Evolutionary conservation across 2,329 filamentous ascomycete species (phyloP), one percentile per base, ranked within the genome.

Genomic region (Epichloe sp.): DNA sequence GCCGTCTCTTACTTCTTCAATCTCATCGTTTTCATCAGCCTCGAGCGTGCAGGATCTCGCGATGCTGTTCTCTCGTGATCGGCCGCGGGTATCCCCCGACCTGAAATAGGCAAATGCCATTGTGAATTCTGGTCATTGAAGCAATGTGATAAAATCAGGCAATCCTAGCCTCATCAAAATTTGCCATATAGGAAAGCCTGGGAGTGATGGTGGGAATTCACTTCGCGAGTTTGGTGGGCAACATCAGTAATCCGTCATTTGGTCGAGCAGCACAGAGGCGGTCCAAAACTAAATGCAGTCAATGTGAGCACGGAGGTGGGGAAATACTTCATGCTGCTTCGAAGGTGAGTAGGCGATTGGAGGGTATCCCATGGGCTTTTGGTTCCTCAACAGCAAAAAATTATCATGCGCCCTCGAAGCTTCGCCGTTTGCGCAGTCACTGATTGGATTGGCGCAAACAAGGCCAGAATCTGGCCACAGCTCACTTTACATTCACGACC

Each of bases 1-100:
- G 4, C 44, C 21, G 1, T 48, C 38, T 10, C 53, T 50, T 4
- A 26, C 17, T 5, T 26, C n/a, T 36, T 37, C 50, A 50, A 4
- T 14, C 6, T 36, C 44, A 5, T 48, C 19, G 1, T 49, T 41
- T 5, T 52, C 49, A 5, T 53, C 48, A 2, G 44, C 44, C n/a
- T 48, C 51, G 6, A 66, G 37, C 3, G 65, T 67, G 12, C 54
- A 53, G 1, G 62, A 60, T 17, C 49, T 50, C 10, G 49, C 44
- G 21, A 14, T 14, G 34, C 51, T 53, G 43, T 34, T 50, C 8
- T 23, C 37, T 23, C 47, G 41, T 21, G 2, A 15, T 44, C 15
- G 11, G 12, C 17, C 38, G 8, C 8, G n/a, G 12, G 15, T 35
- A 17, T 23, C 31, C 2, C 17, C 38, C 6, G 6, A 8, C 17